Evolutionary conservation across 768 basidiomycete genomes (phyloP).

Genomic region (Ramaria rubella): DNA sequence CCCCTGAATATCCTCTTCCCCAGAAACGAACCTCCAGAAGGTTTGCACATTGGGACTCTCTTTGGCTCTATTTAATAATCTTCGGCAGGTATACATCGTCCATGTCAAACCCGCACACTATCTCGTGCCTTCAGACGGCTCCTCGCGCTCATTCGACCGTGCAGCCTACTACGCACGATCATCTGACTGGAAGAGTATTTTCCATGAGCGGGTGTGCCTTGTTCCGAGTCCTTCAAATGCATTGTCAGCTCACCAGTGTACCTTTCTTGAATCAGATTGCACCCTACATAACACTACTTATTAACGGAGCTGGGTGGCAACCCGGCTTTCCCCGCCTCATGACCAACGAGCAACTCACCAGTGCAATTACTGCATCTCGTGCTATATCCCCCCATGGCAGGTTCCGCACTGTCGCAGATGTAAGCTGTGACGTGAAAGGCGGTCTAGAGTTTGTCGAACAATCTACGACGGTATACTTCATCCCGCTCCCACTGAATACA

Average conservation of each 20-base stretch:
- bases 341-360: constrained; percentile 53
- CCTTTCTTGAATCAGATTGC: constrained; percentile 50
- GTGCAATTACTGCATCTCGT: constrained; percentile 43
- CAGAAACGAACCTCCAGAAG: constrained; percentile 55
- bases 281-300: constrained; percentile 75
- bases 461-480: constrained; percentile 57
- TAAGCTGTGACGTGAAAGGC: constrained; percentile 88
- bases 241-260: neutral
- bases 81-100: constrained; percentile 61
- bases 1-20: constrained; percentile 1
- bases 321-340: constrained; percentile 73
- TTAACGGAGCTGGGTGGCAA: constrained; percentile 86
- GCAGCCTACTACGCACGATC: constrained; percentile 71
- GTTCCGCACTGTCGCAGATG: constrained; percentile 74
- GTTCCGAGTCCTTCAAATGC: neutral
- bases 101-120: constrained; percentile 69
- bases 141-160: constrained; percentile 44
- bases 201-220: constrained; percentile 52
- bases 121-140: constrained; percentile 50
- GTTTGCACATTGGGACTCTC: constrained; percentile 22
- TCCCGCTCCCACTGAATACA: neutral
- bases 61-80: constrained; percentile 1
- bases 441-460: constrained; percentile 76
- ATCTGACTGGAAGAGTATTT: constrained; percentile 54
- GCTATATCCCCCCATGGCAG: constrained; percentile 30